Conservation (phyloP, 2,329 filamentous ascomycete species). For the Fusarium newnesense region DNA sequence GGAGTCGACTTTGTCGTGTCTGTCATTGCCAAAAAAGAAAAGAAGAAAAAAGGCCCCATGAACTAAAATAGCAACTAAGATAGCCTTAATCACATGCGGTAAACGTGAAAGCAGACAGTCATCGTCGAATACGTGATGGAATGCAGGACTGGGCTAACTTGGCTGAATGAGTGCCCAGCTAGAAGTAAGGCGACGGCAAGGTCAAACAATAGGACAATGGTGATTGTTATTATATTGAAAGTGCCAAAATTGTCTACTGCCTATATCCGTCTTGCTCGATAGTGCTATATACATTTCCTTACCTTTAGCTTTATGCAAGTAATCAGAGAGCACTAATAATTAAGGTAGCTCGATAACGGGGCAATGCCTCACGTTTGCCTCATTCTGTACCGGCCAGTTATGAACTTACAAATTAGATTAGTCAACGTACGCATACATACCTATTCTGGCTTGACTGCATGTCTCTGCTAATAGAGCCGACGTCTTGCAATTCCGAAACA, state of each 20-base stretch:
- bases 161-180: background rate
- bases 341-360: background rate
- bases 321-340: background rate
- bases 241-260: background rate
- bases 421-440: background rate
- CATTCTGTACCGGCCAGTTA: background rate
- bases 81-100: background rate
- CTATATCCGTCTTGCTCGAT: background rate
- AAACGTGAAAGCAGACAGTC: background rate
- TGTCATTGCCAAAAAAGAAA: background rate
- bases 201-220: background rate
- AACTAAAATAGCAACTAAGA: background rate
- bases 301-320: background rate
- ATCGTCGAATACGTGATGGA: background rate
- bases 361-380: background rate
- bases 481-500: conserved; percentile 24
- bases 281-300: background rate
- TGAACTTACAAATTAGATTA: background rate
- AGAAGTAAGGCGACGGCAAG: background rate
- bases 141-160: conserved; percentile 9
- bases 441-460: background rate
- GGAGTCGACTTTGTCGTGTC: background rate
- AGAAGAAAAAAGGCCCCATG: background rate
- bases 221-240: background rate
- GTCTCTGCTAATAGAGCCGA: conserved; percentile 7